These are phyloP conservation scores for Barbatosphaeria neglecta DNA, from an alignment of 495 filamentous ascomycete genomes.

Conservation along the genomic window DNA sequence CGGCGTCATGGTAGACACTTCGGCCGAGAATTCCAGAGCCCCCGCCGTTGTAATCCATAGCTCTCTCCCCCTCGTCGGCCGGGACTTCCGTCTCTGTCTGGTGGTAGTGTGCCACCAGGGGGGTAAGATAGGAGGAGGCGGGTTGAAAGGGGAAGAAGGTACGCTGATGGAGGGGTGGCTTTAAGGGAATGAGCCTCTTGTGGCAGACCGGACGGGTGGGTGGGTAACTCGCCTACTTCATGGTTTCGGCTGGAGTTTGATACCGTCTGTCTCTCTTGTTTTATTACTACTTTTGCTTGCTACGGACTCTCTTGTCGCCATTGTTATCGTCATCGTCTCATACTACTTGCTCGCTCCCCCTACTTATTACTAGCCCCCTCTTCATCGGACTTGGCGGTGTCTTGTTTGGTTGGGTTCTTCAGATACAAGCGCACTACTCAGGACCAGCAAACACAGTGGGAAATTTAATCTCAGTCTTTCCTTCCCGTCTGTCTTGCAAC, in stretches of 20 bases:
- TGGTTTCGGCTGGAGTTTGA: conserved; percentile 22
- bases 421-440: too few species aligned
- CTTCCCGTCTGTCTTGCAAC: too few species aligned
- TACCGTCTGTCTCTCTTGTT: conserved; percentile 12
- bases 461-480: too few species aligned
- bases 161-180: not conserved
- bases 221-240: conserved; percentile 20
- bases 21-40: not conserved
- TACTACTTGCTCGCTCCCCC: too few species aligned
- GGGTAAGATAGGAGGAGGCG: not conserved
- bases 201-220: conserved; percentile 16
- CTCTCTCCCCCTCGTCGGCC: not conserved
- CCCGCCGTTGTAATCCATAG: not conserved
- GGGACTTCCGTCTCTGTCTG: not conserved
- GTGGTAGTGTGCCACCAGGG: not conserved
- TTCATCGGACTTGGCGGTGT: too few species aligned
- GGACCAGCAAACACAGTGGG: too few species aligned
- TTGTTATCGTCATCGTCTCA: too few species aligned
- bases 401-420: too few species aligned
- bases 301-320: too few species aligned
- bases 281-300: not conserved
- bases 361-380: too few species aligned
- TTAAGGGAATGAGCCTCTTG: not conserved
- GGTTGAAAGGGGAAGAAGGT: not conserved
- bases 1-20: not conserved